phyloP scores from a whole-genome alignment of 371 early-diverging fungal genomes.

The Circinella minor region DNA sequence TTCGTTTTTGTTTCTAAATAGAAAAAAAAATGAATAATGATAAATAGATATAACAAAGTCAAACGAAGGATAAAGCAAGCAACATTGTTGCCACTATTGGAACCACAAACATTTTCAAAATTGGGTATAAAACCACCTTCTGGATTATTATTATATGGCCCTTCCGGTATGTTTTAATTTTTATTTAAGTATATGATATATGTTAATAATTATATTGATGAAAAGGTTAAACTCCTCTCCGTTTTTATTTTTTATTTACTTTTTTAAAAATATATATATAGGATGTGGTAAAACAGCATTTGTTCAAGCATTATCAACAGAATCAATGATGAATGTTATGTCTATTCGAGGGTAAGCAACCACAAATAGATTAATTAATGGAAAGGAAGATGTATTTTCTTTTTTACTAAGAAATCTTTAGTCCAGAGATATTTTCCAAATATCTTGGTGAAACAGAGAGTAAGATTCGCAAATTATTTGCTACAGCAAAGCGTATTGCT shows the following conservation, averaged over 20 bases:
- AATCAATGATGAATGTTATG: slow-evolving; percentile 77
- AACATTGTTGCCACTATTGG: slow-evolving; percentile 70
- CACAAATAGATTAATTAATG: background rate
- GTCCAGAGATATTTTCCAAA: slow-evolving; percentile 84
- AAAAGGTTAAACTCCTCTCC: too few relatives aligned
- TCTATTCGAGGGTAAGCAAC: slow-evolving; percentile 70
- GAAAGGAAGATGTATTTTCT: background rate
- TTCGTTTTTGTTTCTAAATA: too few relatives aligned
- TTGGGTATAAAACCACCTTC: slow-evolving; percentile 79
- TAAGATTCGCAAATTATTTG: slow-evolving; percentile 81
- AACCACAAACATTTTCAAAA: slow-evolving; percentile 63
- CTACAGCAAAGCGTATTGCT: slow-evolving; percentile 75
- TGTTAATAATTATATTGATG: background rate
- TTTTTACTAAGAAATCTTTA: slow-evolving; percentile 17
- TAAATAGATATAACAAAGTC: slow-evolving; percentile 60
- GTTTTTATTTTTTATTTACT: too few relatives aligned
- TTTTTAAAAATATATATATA: slow-evolving; percentile 27
- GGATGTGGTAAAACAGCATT: slow-evolving; percentile 89
- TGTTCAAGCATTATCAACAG: slow-evolving; percentile 74
- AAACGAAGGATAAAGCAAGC: slow-evolving; percentile 76
- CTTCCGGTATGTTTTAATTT: slow-evolving; percentile 64
- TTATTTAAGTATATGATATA: background rate
- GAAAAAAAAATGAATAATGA: too few relatives aligned
- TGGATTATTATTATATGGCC: slow-evolving; percentile 87
- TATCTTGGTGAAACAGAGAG: slow-evolving; percentile 94